These are phyloP conservation scores for Protostelium mycophagum DNA, from an alignment of 78 protist genomes.

Conservation along the genomic window DNA sequence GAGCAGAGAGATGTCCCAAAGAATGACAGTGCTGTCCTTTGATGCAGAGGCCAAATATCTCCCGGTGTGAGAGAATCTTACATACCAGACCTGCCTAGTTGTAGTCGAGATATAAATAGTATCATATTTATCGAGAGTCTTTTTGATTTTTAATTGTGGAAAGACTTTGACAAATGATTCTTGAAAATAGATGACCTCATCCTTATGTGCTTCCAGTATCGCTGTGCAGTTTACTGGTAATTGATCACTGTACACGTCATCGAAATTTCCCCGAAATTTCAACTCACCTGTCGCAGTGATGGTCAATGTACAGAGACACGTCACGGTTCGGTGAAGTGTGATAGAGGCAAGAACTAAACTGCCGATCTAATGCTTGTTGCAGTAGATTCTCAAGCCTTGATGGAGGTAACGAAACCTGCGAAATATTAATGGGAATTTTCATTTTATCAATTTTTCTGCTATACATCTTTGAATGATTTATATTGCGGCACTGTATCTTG, in stretches of 20 bases:
- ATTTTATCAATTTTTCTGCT: too few relatives aligned
- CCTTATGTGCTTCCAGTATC: slow-evolving; percentile 62
- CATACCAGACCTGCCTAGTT: slow-evolving; percentile 70
- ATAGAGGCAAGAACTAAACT: slow-evolving; percentile 54
- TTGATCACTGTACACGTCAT: slow-evolving; percentile 24
- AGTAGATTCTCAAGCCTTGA: slow-evolving; percentile 59
- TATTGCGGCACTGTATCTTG: too few relatives aligned
- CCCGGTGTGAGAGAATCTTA: slow-evolving; percentile 67
- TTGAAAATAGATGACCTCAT: too few relatives aligned
- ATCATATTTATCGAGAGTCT: too few relatives aligned
- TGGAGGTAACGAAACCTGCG: slow-evolving; percentile 43
- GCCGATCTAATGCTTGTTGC: slow-evolving; percentile 56
- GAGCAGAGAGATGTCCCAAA: slow-evolving; percentile 62
- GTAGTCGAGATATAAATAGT: too few relatives aligned
- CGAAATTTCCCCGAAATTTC: not conserved
- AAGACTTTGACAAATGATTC: too few relatives aligned
- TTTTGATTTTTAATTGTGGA: not conserved
- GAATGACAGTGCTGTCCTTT: slow-evolving; percentile 45
- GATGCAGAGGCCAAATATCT: slow-evolving; percentile 70
- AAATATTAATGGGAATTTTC: too few relatives aligned
- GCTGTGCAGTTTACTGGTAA: slow-evolving; percentile 30
- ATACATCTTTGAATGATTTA: too few relatives aligned
- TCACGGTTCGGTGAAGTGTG: slow-evolving; percentile 34
- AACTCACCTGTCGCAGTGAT: slow-evolving; percentile 22
- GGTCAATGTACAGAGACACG: slow-evolving; percentile 54